Evolutionary conservation across 768 basidiomycete species (phyloP).

Genomic region (Pisolithus marmoratus): DNA sequence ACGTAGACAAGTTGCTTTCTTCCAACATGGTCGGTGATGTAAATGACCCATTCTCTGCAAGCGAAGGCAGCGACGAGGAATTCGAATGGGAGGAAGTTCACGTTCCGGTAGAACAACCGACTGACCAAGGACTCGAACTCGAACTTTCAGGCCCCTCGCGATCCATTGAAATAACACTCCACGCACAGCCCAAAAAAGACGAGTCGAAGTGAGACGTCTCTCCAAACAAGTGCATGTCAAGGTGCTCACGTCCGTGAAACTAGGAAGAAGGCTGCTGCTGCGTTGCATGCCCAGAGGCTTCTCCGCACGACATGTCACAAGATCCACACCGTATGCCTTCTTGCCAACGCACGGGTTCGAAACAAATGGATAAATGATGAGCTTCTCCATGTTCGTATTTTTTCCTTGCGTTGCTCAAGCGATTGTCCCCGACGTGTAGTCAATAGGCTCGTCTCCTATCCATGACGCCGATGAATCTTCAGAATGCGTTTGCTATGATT

Average conservation of each 20-base stretch:
- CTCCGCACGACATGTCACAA: conserved; percentile 81
- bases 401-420: background rate
- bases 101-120: conserved; percentile 35
- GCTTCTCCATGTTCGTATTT: conserved; percentile 65
- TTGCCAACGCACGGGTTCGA: conserved; percentile 67
- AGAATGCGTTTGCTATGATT: conserved; percentile 77
- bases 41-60: conserved; percentile 14
- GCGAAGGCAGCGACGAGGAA: conserved; percentile 52
- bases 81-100: conserved; percentile 79
- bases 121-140: conserved; percentile 13
- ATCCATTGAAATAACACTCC: conserved; percentile 70
- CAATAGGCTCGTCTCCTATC: conserved; percentile 83
- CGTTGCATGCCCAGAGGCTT: conserved; percentile 63
- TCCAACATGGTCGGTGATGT: conserved; percentile 7
- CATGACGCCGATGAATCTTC: conserved; percentile 71
- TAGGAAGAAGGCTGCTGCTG: conserved; percentile 36
- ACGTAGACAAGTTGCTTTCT: background rate
- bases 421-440: conserved; percentile 3
- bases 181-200: conserved; percentile 35
- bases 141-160: conserved; percentile 26
- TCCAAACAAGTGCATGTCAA: background rate
- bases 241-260: conserved; percentile 26
- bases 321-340: conserved; percentile 77
- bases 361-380: conserved; percentile 83
- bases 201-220: conserved; percentile 40